Evolutionary conservation across 2,329 filamentous ascomycete genomes (phyloP).

Genomic region (Lomentospora prolificans): DNA sequence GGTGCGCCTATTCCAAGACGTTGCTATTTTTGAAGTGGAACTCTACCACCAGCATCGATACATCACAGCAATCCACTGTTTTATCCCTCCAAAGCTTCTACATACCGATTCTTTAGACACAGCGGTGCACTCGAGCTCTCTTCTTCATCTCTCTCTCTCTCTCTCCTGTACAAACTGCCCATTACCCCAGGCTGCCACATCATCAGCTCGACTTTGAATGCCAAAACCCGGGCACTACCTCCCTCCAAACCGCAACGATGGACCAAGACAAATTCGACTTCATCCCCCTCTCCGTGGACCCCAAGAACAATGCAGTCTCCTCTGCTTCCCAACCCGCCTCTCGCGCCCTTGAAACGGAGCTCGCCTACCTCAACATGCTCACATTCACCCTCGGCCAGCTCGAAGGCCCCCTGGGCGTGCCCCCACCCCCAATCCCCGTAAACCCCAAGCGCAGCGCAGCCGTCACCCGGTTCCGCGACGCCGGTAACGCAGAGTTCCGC

Average conservation of each 20-base stretch:
- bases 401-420: constrained; percentile 52
- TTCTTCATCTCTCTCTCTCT: too few relatives aligned
- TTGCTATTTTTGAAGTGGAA: too few relatives aligned
- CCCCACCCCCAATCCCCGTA: constrained; percentile 79
- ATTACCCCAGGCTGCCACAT: too few relatives aligned
- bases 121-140: too few relatives aligned
- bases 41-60: too few relatives aligned
- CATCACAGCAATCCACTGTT: too few relatives aligned
- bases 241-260: constrained; percentile 24
- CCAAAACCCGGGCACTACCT: too few relatives aligned
- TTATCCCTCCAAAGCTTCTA: too few relatives aligned
- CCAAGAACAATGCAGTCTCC: constrained; percentile 66
- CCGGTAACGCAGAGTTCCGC: constrained; percentile 73
- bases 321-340: constrained; percentile 28
- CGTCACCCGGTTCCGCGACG: constrained; percentile 84
- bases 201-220: too few relatives aligned
- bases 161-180: too few relatives aligned
- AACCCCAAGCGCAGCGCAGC: constrained; percentile 86
- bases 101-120: too few relatives aligned
- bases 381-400: constrained; percentile 63
- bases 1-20: too few relatives aligned
- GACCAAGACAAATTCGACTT: constrained; percentile 67
- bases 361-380: constrained; percentile 66
- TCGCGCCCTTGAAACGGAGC: constrained; percentile 49
- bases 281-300: constrained; percentile 72